Evolutionary conservation across 257 asterid species (phyloP).

Genomic region (Gardenia jasminoides): DNA sequence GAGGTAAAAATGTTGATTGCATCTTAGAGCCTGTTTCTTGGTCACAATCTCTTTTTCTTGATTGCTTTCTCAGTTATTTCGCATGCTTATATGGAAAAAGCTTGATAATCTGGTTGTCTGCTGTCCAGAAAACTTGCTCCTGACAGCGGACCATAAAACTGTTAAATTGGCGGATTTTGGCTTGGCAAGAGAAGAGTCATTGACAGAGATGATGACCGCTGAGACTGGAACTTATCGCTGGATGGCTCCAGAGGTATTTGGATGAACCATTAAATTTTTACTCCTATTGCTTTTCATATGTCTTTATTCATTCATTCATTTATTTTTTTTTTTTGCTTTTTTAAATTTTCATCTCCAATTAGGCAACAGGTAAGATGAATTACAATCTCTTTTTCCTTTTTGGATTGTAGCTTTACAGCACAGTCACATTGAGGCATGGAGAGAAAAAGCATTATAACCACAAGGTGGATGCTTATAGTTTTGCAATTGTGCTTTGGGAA

Average conservation of each 20-base stretch:
- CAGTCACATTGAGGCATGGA: slow-evolving; percentile 92
- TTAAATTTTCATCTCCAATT: slow-evolving; percentile 2
- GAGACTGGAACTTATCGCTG: slow-evolving; percentile 99
- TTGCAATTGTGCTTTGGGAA: slow-evolving; percentile 97
- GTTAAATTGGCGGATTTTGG: slow-evolving; percentile 95
- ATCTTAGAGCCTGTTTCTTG: background rate
- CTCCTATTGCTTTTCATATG: background rate
- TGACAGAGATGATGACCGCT: slow-evolving; percentile 99
- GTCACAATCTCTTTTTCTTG: background rate
- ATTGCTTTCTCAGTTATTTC: background rate
- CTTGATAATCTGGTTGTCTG: slow-evolving; percentile 1
- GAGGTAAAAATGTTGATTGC: background rate
- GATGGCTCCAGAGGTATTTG: slow-evolving; percentile 88
- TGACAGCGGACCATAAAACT: slow-evolving; percentile 77
- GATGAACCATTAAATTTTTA: background rate
- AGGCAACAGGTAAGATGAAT: background rate
- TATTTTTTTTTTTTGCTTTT: too few species aligned
- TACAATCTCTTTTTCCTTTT: slow-evolving; percentile 2
- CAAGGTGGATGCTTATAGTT: slow-evolving; percentile 96
- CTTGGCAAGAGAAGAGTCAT: slow-evolving; percentile 94
- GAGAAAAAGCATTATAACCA: slow-evolving; percentile 97
- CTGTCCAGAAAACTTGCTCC: slow-evolving; percentile 76
- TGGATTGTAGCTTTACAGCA: slow-evolving; percentile 82
- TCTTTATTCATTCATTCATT: background rate
- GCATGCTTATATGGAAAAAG: background rate